phyloP scores from a whole-genome alignment of 2,329 filamentous ascomycete species.

The Penicillium sp. region DNA sequence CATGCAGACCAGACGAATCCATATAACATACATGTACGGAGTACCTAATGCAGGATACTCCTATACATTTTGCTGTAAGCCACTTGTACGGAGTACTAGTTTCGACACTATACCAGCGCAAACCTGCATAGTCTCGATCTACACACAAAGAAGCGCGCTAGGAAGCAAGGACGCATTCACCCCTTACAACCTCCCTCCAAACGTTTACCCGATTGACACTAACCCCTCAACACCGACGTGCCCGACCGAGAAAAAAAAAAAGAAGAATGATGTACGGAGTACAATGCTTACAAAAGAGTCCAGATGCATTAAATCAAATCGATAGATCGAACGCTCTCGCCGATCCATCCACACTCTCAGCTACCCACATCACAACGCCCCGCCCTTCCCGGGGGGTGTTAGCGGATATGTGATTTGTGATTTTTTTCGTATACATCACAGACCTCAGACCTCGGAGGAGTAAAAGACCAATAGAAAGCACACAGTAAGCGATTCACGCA shows the following conservation, averaged over 20 bases:
- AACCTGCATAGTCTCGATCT: not conserved
- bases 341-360: not conserved
- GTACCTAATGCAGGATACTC: not conserved
- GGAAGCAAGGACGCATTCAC: not conserved
- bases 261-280: not conserved
- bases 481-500: not conserved
- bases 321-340: slow-evolving; percentile 1
- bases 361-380: not conserved
- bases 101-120: not conserved
- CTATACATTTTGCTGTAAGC: not conserved
- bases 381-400: not conserved
- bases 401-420: not conserved
- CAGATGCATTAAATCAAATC: not conserved
- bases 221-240: not conserved
- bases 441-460: no score
- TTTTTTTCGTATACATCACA: not conserved
- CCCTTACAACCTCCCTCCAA: not conserved
- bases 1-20: not conserved
- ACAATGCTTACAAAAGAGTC: not conserved
- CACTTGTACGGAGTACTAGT: not conserved
- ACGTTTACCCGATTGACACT: not conserved
- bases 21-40: not conserved
- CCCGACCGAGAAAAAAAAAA: not conserved
- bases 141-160: slow-evolving; percentile 2
- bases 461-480: not conserved